These are phyloP conservation scores for Evernia prunastri DNA, from an alignment of 495 filamentous ascomycete species.

Conservation along the genomic window DNA sequence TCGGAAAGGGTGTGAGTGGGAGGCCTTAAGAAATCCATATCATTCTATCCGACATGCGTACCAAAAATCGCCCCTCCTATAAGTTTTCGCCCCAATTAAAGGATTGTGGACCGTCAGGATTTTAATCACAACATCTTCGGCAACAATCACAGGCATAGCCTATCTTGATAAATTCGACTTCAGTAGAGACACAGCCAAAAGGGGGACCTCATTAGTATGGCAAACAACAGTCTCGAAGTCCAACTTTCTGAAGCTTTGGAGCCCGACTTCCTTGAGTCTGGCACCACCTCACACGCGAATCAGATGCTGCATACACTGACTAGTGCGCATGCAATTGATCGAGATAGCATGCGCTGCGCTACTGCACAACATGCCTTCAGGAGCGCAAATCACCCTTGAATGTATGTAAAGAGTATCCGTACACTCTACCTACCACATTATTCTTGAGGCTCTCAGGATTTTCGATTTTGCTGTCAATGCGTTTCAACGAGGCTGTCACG, in stretches of 20 bases:
- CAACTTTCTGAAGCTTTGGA: background rate
- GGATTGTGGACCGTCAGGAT: background rate
- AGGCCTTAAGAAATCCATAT: conserved; percentile 3
- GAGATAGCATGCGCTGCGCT: conserved; percentile 2
- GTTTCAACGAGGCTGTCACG: background rate
- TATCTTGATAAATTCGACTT: no score
- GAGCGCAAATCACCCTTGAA: background rate
- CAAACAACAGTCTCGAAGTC: background rate
- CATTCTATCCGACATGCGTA: background rate
- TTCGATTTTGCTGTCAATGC: background rate
- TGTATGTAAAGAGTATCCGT: background rate
- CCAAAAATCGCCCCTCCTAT: background rate
- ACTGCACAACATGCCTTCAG: background rate
- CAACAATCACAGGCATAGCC: background rate
- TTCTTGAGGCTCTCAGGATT: background rate
- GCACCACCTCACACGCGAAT: conserved; percentile 3
- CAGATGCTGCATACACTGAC: background rate
- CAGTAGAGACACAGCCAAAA: no score
- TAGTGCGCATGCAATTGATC: conserved; percentile 4
- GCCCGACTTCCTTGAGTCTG: background rate
- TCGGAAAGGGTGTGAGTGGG: conserved; percentile 9
- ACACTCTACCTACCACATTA: background rate
- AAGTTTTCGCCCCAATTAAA: background rate
- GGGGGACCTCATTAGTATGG: background rate
- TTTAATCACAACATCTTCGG: background rate